Evolutionary conservation across 345 rosid species (phyloP), one percentile per base, ranked within the genome.

Genomic region (Boechera retrofracta): DNA sequence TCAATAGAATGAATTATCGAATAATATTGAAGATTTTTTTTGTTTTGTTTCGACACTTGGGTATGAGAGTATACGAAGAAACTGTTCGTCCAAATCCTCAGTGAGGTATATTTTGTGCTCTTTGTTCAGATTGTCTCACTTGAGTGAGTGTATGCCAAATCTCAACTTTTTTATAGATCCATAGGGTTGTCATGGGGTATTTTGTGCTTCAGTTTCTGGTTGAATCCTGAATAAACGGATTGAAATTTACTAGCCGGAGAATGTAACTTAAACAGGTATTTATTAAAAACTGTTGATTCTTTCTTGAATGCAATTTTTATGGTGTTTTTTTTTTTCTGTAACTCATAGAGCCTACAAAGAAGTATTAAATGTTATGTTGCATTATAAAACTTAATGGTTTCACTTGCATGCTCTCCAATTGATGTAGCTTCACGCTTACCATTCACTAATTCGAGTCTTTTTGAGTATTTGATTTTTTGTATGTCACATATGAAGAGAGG

Each of bases 401-500:
- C 68, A 67, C 29, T 55, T 64, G 29, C 51, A 70, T 2, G 10
- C n/a, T 49, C 61, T 52, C 13, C 52, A 32, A 54, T 16, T 42
- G 35, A 51, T 54, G 24, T 32, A 31, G 18, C 61, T 63, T 72
- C 52, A 60, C 29, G 7, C 5, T 42, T 10, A 51, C 38, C 42
- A 55, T 64, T 45, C 29, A 35, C 6, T 65, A 13, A 48, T 21
- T 58, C 3, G 16, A 58, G 52, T 41, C 60, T 39, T 28, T 49
- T 18, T 15, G 12, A 0, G 26, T 7, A 13, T 15, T 42, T 33
- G 6, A 21, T 32, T 76, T 12, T 51, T 26, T 57, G 32, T 56
- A 1, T 57, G 52, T 48, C 31, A 47, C 65, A 38, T 32, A 90
- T 85, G 94, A 78, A 82, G 72, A 85, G 78, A 69, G 97, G 93